A percentile compares a stretch with the other conserved stretches of the same genome.
Evolutionary conservation across 495 filamentous ascomycete genomes (phyloP).

Genomic region (Amniculicola lignicola): DNA sequence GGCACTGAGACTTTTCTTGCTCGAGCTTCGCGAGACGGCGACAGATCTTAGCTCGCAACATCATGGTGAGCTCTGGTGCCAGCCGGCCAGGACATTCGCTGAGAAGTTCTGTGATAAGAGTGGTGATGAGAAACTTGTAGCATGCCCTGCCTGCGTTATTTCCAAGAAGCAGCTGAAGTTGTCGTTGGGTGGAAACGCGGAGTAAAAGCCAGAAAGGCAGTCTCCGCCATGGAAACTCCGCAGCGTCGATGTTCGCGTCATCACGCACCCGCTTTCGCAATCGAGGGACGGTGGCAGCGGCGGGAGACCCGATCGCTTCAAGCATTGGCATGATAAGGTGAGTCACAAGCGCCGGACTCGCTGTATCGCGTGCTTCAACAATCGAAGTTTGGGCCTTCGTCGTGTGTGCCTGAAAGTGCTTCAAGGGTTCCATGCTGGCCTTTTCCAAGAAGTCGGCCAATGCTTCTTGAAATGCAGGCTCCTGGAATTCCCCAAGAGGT

Average conservation of each 20-base stretch:
- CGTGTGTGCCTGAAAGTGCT: conserved; percentile 48
- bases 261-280: conserved; percentile 56
- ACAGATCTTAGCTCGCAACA: background rate
- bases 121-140: conserved; percentile 56
- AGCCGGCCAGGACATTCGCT: background rate
- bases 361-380: conserved; percentile 53
- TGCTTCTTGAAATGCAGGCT: conserved; percentile 45
- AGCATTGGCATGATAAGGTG: conserved; percentile 55
- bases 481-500: conserved; percentile 37
- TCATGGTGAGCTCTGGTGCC: conserved; percentile 14
- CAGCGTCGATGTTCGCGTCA: conserved; percentile 46
- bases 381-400: conserved; percentile 48
- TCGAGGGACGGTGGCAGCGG: conserved; percentile 29
- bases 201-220: conserved; percentile 56
- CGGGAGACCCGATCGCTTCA: conserved; percentile 47
- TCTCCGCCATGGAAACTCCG: conserved; percentile 53
- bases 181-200: conserved; percentile 51
- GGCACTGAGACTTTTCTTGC: background rate
- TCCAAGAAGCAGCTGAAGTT: conserved; percentile 47
- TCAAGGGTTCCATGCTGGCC: conserved; percentile 53
- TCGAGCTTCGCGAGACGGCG: background rate
- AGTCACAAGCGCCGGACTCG: conserved; percentile 50
- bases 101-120: background rate
- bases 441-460: conserved; percentile 55
- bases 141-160: conserved; percentile 44